phyloP scores from a whole-genome alignment of 345 rosid genomes.

The Hypericum androsaemum region DNA sequence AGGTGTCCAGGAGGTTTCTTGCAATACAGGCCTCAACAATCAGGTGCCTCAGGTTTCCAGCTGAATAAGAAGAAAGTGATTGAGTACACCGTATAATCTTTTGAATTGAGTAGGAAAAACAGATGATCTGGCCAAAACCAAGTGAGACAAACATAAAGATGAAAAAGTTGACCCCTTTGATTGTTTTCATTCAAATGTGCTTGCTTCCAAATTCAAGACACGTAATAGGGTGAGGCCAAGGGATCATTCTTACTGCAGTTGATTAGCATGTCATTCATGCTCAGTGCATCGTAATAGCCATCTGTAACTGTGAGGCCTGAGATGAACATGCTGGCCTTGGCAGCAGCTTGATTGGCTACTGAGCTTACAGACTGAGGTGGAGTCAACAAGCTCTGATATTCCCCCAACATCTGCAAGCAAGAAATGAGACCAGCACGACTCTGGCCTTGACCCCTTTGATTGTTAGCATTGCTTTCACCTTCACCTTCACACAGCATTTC shows the following conservation, averaged over 20 bases:
- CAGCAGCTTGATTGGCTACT: constrained; percentile 90
- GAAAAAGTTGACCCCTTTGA: not conserved
- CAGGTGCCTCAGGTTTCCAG: constrained; percentile 60
- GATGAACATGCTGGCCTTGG: constrained; percentile 60
- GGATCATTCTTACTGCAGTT: constrained; percentile 55
- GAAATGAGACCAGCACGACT: constrained; percentile 56
- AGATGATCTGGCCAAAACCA: not conserved
- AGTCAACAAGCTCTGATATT: constrained; percentile 62
- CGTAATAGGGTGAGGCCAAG: not conserved
- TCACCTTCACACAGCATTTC: constrained; percentile 38
- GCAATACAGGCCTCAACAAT: constrained; percentile 70
- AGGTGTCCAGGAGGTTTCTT: constrained; percentile 47
- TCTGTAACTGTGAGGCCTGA: constrained; percentile 50
- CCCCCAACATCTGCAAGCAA: constrained; percentile 75
- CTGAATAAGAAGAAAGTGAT: constrained; percentile 21
- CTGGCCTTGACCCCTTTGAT: constrained; percentile 41
- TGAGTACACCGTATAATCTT: not conserved
- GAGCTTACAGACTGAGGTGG: constrained; percentile 57
- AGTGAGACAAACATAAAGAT: not conserved
- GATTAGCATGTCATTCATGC: constrained; percentile 66
- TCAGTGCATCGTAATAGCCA: constrained; percentile 53
- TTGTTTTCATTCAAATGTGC: too few relatives aligned
- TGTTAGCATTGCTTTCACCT: constrained; percentile 25
- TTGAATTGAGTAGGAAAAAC: not conserved
- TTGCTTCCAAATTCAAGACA: not conserved